phyloP scores from a whole-genome alignment of 768 basidiomycete genomes.

The Lenzites betulinus region DNA sequence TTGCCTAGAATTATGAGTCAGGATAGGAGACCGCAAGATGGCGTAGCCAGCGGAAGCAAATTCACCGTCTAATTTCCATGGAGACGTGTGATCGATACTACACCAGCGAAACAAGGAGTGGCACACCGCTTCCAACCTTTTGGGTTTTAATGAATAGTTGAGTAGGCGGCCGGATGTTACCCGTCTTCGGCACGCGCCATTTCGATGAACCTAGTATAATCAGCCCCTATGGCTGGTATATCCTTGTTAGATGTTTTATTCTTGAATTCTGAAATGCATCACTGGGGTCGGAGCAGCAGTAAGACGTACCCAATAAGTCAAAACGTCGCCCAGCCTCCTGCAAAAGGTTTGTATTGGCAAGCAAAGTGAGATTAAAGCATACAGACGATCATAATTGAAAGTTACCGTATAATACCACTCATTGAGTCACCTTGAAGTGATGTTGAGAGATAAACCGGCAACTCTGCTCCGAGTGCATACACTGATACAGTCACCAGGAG shows the following conservation, averaged over 20 bases:
- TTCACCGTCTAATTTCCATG: background rate
- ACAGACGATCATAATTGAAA: background rate
- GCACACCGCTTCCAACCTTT: background rate
- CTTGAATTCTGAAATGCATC: too few species aligned
- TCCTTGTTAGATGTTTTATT: too few species aligned
- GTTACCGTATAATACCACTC: background rate
- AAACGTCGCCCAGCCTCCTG: too few species aligned
- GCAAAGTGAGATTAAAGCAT: background rate
- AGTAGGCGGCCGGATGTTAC: too few species aligned
- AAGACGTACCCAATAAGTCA: too few species aligned
- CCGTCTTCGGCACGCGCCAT: background rate
- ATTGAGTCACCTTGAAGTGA: too few species aligned
- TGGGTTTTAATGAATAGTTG: too few species aligned
- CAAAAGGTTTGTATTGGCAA: too few species aligned
- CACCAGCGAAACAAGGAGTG: background rate
- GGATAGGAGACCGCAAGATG: background rate
- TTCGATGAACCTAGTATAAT: too few species aligned
- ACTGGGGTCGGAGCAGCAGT: background rate
- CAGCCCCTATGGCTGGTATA: too few species aligned
- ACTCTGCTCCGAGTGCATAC: background rate
- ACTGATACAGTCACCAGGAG: background rate
- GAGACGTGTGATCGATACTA: background rate
- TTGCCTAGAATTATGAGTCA: background rate
- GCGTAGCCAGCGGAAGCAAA: slow-evolving; percentile 6
- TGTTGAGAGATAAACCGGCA: background rate